A percentile compares a stretch with the other conserved stretches of the same genome.
Conservation (phyloP, 805 yeast species). For the Candida jianshihensis region DNA sequence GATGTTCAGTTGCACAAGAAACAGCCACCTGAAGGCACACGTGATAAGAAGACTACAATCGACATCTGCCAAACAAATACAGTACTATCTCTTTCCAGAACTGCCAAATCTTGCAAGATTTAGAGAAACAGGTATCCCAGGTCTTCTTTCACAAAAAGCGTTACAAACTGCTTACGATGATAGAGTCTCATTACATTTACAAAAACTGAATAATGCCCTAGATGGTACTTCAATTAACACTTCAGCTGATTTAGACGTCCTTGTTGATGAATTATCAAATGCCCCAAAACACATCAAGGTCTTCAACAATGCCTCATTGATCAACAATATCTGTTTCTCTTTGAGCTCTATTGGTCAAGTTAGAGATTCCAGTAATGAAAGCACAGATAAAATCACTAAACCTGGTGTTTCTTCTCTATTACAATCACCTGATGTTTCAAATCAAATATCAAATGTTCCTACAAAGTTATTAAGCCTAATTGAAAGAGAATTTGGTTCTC, state of each 20-base stretch:
- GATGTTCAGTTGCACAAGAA: background rate
- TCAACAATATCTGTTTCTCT: conserved; percentile 32
- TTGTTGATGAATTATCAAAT: conserved; percentile 23
- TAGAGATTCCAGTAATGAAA: conserved; percentile 10
- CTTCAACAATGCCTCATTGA: conserved; percentile 32
- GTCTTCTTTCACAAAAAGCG: conserved; percentile 41
- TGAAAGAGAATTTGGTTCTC: conserved; percentile 59
- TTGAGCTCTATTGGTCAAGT: conserved; percentile 26
- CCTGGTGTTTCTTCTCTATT: conserved; percentile 28
- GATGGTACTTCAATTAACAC: conserved; percentile 20
- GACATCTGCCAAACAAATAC: conserved; percentile 6
- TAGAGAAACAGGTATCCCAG: conserved; percentile 35
- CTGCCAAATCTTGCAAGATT: conserved; percentile 8
- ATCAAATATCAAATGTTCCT: conserved; percentile 25
- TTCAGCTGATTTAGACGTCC: conserved; percentile 15
- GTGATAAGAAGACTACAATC: background rate
- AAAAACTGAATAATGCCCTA: conserved; percentile 32
- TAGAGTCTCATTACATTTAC: conserved; percentile 33
- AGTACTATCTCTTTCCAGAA: conserved; percentile 7
- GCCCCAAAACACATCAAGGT: conserved; percentile 24
- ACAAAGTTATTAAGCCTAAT: conserved; percentile 31
- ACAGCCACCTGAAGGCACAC: background rate
- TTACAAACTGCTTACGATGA: conserved; percentile 45
- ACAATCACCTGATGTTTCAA: conserved; percentile 35
- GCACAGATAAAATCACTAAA: conserved; percentile 2